Conservation (phyloP, 129 eudicot species). For the Apium graveolens region DNA sequence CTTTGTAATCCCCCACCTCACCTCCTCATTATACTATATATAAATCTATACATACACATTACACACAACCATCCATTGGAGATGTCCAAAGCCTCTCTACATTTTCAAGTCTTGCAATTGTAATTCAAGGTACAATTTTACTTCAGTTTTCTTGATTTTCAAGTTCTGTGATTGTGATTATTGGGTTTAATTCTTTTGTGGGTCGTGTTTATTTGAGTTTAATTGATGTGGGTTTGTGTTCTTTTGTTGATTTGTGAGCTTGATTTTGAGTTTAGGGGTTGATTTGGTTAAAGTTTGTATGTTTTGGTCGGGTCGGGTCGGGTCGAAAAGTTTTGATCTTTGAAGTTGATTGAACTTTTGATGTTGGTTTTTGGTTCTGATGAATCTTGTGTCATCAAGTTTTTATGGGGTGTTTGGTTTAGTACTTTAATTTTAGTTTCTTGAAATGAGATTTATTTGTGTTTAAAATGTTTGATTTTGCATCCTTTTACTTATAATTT, state of each 20-base stretch:
- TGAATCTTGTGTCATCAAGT: not conserved
- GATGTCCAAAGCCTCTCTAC: not conserved
- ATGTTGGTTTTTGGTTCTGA: not conserved
- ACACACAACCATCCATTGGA: not conserved
- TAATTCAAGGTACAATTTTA: not conserved
- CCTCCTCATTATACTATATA: not conserved
- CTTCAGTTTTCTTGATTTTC: not conserved
- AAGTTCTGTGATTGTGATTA: not conserved
- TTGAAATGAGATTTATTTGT: not conserved
- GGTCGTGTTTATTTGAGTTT: not conserved
- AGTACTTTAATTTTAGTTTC: not conserved
- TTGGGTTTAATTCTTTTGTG: not conserved
- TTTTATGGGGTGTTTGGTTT: not conserved
- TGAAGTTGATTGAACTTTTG: not conserved
- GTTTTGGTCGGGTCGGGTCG: not conserved
- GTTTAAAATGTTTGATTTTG: not conserved
- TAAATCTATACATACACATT: not conserved
- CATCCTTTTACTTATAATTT: not conserved
- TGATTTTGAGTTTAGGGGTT: not conserved
- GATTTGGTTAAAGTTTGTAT: not conserved
- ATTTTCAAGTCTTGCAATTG: not conserved
- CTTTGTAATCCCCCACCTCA: not conserved
- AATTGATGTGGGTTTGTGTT: not conserved
- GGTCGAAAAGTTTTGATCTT: not conserved
- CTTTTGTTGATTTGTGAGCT: not conserved